Conservation (phyloP, 768 basidiomycete species). For the Suillus clintonianus region DNA sequence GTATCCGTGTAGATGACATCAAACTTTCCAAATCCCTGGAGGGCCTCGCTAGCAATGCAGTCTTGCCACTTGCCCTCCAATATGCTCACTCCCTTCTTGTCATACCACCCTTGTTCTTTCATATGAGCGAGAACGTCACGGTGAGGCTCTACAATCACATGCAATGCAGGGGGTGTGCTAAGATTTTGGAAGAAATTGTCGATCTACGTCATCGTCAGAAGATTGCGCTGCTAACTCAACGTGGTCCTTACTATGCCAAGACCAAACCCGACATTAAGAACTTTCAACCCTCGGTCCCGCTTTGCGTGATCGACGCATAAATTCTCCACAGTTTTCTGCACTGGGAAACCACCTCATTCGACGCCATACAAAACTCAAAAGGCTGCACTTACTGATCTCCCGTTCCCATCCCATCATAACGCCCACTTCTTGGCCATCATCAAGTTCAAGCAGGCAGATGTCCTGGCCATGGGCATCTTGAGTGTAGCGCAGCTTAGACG, state of each 20-base stretch:
- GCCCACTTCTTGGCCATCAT: slow-evolving; percentile 76
- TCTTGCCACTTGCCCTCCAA: slow-evolving; percentile 96
- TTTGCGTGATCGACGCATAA: slow-evolving; percentile 59
- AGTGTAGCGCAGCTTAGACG: slow-evolving; percentile 67
- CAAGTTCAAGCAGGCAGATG: slow-evolving; percentile 69
- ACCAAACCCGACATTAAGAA: slow-evolving; percentile 94
- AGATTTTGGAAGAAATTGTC: slow-evolving; percentile 78
- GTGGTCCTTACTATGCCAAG: slow-evolving; percentile 73
- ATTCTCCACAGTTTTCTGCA: slow-evolving; percentile 74
- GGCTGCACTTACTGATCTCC: slow-evolving; percentile 61
- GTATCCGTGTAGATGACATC: slow-evolving; percentile 93
- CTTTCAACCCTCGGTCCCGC: slow-evolving; percentile 47
- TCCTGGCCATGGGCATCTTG: slow-evolving; percentile 77
- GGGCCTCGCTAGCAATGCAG: slow-evolving; percentile 58
- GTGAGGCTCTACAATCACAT: slow-evolving; percentile 94
- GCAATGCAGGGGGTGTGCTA: slow-evolving; percentile 58
- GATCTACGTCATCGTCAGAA: slow-evolving; percentile 52
- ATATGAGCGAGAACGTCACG: slow-evolving; percentile 87
- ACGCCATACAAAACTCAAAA: slow-evolving; percentile 11
- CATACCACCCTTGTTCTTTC: slow-evolving; percentile 74
- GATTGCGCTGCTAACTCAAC: slow-evolving; percentile 1
- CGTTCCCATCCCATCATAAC: slow-evolving; percentile 99
- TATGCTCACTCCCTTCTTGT: slow-evolving; percentile 73
- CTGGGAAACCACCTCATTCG: slow-evolving; percentile 36
- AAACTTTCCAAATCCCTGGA: slow-evolving; percentile 72